Evolutionary conservation across 2,329 filamentous ascomycete genomes (phyloP).

Genomic region (Penicillium sp.): DNA sequence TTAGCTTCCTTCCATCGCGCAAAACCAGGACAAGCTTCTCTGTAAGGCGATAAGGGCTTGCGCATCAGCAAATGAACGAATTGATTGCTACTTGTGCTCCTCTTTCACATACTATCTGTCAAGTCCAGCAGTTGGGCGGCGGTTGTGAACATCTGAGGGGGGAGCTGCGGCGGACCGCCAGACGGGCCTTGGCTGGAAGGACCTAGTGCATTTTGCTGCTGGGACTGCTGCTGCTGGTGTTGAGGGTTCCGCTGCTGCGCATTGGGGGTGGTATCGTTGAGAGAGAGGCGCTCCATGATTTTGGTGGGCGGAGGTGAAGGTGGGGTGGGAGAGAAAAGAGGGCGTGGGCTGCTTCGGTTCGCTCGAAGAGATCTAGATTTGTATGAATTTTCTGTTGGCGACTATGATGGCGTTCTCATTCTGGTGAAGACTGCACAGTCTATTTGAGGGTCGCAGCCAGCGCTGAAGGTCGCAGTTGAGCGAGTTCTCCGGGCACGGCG

Average conservation of each 20-base stretch:
- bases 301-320: constrained; percentile 8
- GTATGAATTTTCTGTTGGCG: not conserved
- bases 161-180: constrained; percentile 52
- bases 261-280: constrained; percentile 37
- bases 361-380: constrained; percentile 1
- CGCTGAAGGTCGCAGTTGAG: constrained; percentile 9
- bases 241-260: constrained; percentile 27
- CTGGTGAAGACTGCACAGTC: constrained; percentile 9
- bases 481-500: constrained; percentile 12
- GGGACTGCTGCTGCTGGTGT: constrained; percentile 32
- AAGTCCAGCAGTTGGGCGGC: constrained; percentile 93
- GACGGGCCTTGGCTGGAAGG: constrained; percentile 21
- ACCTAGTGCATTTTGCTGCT: constrained; percentile 35
- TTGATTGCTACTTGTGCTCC: not conserved
- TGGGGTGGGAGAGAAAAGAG: constrained; percentile 14
- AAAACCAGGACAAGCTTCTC: constrained; percentile 94
- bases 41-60: constrained; percentile 44
- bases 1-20: constrained; percentile 90
- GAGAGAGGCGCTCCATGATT: constrained; percentile 42
- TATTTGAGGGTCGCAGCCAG: constrained; percentile 2
- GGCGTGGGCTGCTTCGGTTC: constrained; percentile 11
- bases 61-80: not conserved
- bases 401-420: constrained; percentile 18
- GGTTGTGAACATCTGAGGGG: constrained; percentile 96
- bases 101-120: constrained; percentile 79